Evolutionary conservation across 768 basidiomycete genomes (phyloP).

Genomic region (Tylopilus felleus): DNA sequence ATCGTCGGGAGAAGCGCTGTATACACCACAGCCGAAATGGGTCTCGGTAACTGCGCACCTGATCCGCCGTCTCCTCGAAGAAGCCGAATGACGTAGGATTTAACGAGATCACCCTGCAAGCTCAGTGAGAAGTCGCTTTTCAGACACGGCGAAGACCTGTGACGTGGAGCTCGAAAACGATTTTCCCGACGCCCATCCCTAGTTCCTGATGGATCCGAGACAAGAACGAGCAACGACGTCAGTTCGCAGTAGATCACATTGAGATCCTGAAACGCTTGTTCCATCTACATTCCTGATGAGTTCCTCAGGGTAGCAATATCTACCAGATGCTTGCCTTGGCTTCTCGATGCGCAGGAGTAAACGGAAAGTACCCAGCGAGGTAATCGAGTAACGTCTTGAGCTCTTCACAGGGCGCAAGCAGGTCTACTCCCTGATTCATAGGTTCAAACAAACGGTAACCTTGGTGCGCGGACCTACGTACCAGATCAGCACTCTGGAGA

Average conservation of each 20-base stretch:
- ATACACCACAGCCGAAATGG: slow-evolving; percentile 59
- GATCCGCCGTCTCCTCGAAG: slow-evolving; percentile 49
- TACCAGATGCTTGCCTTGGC: slow-evolving; percentile 42
- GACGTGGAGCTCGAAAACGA: slow-evolving; percentile 6
- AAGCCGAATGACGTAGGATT: slow-evolving; percentile 57
- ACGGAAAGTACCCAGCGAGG: slow-evolving; percentile 86
- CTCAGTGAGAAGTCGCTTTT: slow-evolving; percentile 22
- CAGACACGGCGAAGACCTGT: slow-evolving; percentile 18
- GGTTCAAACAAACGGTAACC: slow-evolving; percentile 1
- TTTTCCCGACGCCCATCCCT: slow-evolving; percentile 6
- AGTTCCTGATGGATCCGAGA: slow-evolving; percentile 17
- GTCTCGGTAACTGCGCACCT: slow-evolving; percentile 42
- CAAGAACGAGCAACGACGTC: slow-evolving; percentile 56
- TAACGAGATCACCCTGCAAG: slow-evolving; percentile 49
- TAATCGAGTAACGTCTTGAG: slow-evolving; percentile 62
- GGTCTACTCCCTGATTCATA: slow-evolving; percentile 24
- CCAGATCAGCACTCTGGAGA: slow-evolving; percentile 43
- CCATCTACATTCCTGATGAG: slow-evolving; percentile 42
- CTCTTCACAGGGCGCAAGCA: slow-evolving; percentile 39
- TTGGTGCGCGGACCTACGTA: slow-evolving; percentile 11
- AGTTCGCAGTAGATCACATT: slow-evolving; percentile 80
- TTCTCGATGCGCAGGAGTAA: slow-evolving; percentile 51
- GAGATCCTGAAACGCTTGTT: slow-evolving; percentile 64
- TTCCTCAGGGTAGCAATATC: not conserved
- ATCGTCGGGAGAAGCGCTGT: slow-evolving; percentile 68